These are phyloP conservation scores for Haplographium delicatum DNA, from an alignment of 495 filamentous ascomycete species.

Conservation along the genomic window DNA sequence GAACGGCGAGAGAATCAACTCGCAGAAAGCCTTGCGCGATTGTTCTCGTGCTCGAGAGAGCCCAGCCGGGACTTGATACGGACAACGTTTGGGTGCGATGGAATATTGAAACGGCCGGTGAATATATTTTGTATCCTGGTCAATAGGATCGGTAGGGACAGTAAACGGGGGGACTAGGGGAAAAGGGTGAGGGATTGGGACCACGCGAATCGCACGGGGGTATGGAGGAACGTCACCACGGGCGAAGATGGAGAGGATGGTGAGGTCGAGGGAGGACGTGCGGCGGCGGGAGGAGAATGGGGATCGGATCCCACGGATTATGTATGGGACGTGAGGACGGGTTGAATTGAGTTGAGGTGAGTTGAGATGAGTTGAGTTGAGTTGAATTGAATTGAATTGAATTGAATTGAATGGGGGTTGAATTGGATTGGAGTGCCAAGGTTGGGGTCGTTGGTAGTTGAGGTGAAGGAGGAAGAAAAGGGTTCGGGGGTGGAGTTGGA, in stretches of 20 bases:
- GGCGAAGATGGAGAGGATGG: conserved; percentile 1
- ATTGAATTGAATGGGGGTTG: too few species aligned
- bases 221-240: too few species aligned
- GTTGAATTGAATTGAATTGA: too few species aligned
- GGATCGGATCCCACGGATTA: background rate
- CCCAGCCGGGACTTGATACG: conserved; percentile 2
- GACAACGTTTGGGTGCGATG: conserved; percentile 12
- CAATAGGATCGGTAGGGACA: background rate
- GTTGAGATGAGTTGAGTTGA: too few species aligned
- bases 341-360: background rate
- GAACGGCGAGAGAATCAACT: background rate
- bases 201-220: background rate
- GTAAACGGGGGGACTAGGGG: background rate
- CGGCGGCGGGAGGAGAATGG: background rate
- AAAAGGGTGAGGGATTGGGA: background rate
- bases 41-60: background rate
- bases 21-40: background rate
- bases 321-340: background rate
- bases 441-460: too few species aligned
- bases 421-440: too few species aligned
- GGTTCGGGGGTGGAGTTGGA: background rate
- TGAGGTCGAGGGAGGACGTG: background rate
- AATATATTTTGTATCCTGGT: conserved; percentile 1
- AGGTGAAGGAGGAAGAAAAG: background rate
- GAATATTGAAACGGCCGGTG: conserved; percentile 14